Base-by-base conservation (phyloP, 352 stramenopile genomes). In the Halophytophthora batemanensis region DNA sequence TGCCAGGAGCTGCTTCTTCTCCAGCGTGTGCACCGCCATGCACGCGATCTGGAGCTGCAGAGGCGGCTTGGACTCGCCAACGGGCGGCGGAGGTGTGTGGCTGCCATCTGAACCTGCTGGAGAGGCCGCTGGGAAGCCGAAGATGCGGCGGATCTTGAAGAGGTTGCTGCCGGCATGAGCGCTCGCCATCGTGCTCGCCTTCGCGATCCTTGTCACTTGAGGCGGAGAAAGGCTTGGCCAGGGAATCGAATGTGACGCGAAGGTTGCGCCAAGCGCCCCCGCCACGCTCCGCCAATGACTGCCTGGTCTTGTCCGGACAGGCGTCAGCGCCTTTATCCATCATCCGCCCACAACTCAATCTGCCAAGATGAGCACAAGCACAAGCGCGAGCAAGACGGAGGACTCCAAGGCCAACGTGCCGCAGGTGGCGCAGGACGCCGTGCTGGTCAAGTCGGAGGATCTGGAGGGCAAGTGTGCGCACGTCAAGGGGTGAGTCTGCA, bases 121-220 rank as follows among this genome's bases (percentile, higher is more conserved):
- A 0, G 43, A 1, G 6, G 34, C 19, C 23, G 57, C 28, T 25
- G 59, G 45, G 49, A 71, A 50, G 58, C 53, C 54, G 48, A 90
- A 83, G 42, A 86, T 80, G 56, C 80, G 80, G 15, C 61, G 79
- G 61, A 93, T 88, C 63, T 76, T 66, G 67, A 93, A 93, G 54
- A 93, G 65, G 42, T 72, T 78, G 59, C 68, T 78, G n/a, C 69
- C 71, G 22, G 75, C 60, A 31, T 65, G 57, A 25, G 42, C 33
- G 52, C 52, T 66, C 44, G 28, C 45, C 41, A 51, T 51, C 40
- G 29, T 31, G 25, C 25, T 31, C 4, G 25, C 4, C 25, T 31
- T 31, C 8, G 25, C 25, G 25, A 31, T 31, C 25, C 25, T n/a
- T n/a, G n/a, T n/a, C n/a, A n/a, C n/a, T n/a, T n/a, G n/a, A n/a